phyloP scores from a whole-genome alignment of 257 asterid genomes.

The Scutellaria barbata region DNA sequence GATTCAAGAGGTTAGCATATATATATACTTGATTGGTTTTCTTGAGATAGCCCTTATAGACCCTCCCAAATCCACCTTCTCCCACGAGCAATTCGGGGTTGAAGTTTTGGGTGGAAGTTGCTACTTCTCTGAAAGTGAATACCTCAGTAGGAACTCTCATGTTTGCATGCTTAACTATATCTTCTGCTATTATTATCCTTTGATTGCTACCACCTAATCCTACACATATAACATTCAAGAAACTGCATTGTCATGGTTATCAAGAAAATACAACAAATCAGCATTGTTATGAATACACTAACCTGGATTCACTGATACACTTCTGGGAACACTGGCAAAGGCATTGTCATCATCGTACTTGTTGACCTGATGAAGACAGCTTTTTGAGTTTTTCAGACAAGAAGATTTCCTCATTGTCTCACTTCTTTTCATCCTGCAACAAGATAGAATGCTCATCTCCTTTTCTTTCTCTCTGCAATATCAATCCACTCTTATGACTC shows the following conservation, averaged over 20 bases:
- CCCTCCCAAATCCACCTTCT: constrained; percentile 96
- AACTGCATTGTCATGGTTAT: neutral
- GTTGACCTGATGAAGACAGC: constrained; percentile 44
- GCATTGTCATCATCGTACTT: constrained; percentile 53
- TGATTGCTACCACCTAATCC: constrained; percentile 57
- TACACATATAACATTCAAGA: constrained; percentile 8
- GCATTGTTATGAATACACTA: constrained; percentile 13
- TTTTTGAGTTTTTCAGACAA: constrained; percentile 53
- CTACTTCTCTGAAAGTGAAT: constrained; percentile 85
- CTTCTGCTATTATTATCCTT: constrained; percentile 60
- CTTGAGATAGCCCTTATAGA: constrained; percentile 77
- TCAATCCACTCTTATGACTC: neutral
- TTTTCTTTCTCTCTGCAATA: constrained; percentile 13
- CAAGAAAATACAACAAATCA: neutral
- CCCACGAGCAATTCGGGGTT: constrained; percentile 78
- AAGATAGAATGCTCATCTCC: constrained; percentile 57
- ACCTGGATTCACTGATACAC: constrained; percentile 71
- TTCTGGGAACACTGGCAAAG: constrained; percentile 49
- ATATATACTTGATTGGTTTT: constrained; percentile 66
- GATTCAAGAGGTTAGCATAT: neutral
- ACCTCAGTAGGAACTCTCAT: constrained; percentile 70
- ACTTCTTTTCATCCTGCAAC: constrained; percentile 48
- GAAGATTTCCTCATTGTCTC: constrained; percentile 54
- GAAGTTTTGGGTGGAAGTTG: constrained; percentile 77
- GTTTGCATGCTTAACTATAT: constrained; percentile 50